Evolutionary conservation across 2,329 filamentous ascomycete genomes (phyloP), one percentile per base, ranked within the genome.

Genomic region (Calonectria hawksworthii): DNA sequence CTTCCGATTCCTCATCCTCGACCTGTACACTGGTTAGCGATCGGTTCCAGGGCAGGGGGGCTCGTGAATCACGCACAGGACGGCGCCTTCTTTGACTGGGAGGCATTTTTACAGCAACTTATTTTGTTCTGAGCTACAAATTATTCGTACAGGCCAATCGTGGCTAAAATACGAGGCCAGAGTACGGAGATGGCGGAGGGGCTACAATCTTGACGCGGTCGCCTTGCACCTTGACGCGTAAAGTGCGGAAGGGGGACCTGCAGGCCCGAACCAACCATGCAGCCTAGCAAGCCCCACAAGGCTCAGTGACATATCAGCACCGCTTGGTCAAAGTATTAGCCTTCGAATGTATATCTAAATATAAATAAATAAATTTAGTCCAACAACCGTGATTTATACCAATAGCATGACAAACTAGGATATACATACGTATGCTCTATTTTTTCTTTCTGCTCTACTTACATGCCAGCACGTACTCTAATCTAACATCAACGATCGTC

Each of bases 1-100:
- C 83, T 14, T 86, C 84, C 11, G 78, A 61, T 18, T 85, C 84
- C 13, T 84, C 84, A 41, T 80, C 80, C 32, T 82, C 79, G 30
- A 75, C 68, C 80, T 82, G 11, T 13, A 16, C 8, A 44, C 75
- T 75, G 77, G 75, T 56, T 38, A 18, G 61, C 68, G 10, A 50
- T 65, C 21, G 26, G 14, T 65, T 41, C n/a, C 16, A 14, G 34
- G 68, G 28, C 52, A 18, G 30, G 68, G 18, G 52, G 41, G 71
- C 32, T 64, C 1, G 67, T 74, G 70, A 74, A 73, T 72, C 66
- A 74, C 73, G 41, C 77, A 86, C 86, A 32, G 74, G 79, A 56
- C 84, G 83, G 30, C 82, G 80, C 61, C 84, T 80, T 64, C 85
- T 81, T 64, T 82, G 79, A 16, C 75, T 50, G 4, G 83, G 77